Evolutionary conservation across 1,284 basidiomycete species (phyloP).

Genomic region (Afroboletus lepidellus): DNA sequence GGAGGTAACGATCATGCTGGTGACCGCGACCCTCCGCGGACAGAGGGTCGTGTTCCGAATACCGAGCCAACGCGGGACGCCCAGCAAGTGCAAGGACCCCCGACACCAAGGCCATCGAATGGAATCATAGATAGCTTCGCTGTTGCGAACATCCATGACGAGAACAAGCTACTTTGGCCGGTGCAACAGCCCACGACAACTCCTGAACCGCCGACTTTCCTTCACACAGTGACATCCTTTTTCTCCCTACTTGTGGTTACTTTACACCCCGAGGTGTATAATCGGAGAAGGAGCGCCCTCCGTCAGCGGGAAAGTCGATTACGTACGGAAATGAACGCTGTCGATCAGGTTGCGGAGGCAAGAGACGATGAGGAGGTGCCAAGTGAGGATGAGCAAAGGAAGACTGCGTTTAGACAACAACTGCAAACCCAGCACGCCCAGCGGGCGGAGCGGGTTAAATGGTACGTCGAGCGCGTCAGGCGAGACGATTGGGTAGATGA

Average conservation of each 20-base stretch:
- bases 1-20: constrained; percentile 16
- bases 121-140: constrained; percentile 53
- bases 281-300: constrained; percentile 59
- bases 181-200: constrained; percentile 34
- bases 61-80: constrained; percentile 15
- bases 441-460: constrained; percentile 59
- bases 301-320: constrained; percentile 64
- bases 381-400: constrained; percentile 33
- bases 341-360: constrained; percentile 38
- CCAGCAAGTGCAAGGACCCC: constrained; percentile 26
- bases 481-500: constrained; percentile 72
- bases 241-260: constrained; percentile 58
- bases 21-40: constrained; percentile 16
- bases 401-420: constrained; percentile 35
- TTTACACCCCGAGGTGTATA: constrained; percentile 74
- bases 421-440: constrained; percentile 48
- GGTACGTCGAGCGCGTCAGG: constrained; percentile 64
- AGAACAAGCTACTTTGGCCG: constrained; percentile 51
- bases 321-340: constrained; percentile 60
- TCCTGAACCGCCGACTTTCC: constrained; percentile 41
- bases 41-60: constrained; percentile 17
- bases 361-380: constrained; percentile 36
- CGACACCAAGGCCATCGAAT: constrained; percentile 31
- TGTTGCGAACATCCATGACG: constrained; percentile 53
- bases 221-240: constrained; percentile 56